Base-by-base conservation (phyloP, 345 rosid genomes). In the Ailanthus altissimus region DNA sequence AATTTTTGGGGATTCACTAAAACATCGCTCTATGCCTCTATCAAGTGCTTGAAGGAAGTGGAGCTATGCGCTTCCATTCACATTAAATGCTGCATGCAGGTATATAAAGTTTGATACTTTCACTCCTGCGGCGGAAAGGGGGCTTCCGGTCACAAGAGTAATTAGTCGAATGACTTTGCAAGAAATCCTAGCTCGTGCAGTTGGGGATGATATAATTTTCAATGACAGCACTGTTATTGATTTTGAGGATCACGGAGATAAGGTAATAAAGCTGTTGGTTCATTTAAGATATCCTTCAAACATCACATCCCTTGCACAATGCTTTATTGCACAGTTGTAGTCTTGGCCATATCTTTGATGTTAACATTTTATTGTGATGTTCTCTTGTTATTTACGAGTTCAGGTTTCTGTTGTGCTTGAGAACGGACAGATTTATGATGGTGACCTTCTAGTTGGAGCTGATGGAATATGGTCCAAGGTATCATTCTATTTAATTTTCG, bases 401-500 rank as follows among this genome's bases (percentile, higher is more conserved):
- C 83, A 95, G 99, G 96, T 96, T 8, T 83, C 90, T 3, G 99
- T 89, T 76, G 81, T 76, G 70, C 93, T 96, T 18, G 97, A 93
- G 86, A 89, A 91, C 82, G 99, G 97, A 45, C 80, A 89, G 43
- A 81, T 79, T 0, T 89, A 75, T 73, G 89, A 89, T 75, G 99
- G 99, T 60, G 98, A 96, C 84, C 81, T 96, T 75, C 92, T 93
- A 59, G 92, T 96, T 70, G 98, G 97, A 75, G 97, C 97, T 60
- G 98, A 96, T 85, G 99, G 99, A 68, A 96, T 96, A 78, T 73
- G 97, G 94, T 96, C 99, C n/a, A 96, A 91, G 93, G 99, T 96
- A 81, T 20, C n/a, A 25, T 16, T 64, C 7, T 77, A n/a, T 63
- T 63, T 32, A 45, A 28, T 45, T 58, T n/a, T 23, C 8, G 20